These are phyloP conservation scores for Mycena leptocephala DNA, from an alignment of 768 basidiomycete genomes.

Conservation along the genomic window DNA sequence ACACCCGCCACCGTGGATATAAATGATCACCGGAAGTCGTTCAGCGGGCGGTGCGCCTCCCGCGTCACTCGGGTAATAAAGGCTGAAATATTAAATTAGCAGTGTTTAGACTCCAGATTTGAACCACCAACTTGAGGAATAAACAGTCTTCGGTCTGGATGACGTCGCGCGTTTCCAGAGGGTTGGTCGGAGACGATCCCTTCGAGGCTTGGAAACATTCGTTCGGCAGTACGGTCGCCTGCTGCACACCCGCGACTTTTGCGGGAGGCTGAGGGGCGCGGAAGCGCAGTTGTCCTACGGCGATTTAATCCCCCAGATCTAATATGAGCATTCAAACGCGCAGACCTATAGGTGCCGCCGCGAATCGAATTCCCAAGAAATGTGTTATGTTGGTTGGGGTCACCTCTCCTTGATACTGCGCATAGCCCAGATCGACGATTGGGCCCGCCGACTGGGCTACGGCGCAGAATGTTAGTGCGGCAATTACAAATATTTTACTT, in stretches of 20 bases:
- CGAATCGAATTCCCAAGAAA: constrained; percentile 48
- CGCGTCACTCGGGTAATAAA: neutral
- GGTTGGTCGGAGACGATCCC: constrained; percentile 7
- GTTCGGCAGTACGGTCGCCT: neutral
- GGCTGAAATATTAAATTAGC: constrained; percentile 8
- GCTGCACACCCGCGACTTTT: constrained; percentile 5
- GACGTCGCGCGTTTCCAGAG: neutral
- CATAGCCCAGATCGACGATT: constrained; percentile 50
- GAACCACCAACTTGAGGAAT: constrained; percentile 45
- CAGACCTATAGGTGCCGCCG: constrained; percentile 45
- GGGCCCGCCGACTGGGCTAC: constrained; percentile 8
- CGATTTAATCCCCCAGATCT: neutral
- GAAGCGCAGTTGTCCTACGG: constrained; percentile 39
- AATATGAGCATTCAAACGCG: neutral
- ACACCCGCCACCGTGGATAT: constrained; percentile 41
- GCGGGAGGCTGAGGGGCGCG: constrained; percentile 34
- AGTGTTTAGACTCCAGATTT: neutral
- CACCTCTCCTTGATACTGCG: constrained; percentile 43
- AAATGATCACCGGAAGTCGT: constrained; percentile 40
- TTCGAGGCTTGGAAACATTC: constrained; percentile 13
- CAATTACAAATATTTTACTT: neutral
- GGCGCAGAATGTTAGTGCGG: neutral
- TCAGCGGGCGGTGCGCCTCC: neutral
- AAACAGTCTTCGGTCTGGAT: constrained; percentile 49
- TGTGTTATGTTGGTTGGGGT: constrained; percentile 34